phyloP scores from a whole-genome alignment of 768 basidiomycete species.

The Antrodiella citrinella region DNA sequence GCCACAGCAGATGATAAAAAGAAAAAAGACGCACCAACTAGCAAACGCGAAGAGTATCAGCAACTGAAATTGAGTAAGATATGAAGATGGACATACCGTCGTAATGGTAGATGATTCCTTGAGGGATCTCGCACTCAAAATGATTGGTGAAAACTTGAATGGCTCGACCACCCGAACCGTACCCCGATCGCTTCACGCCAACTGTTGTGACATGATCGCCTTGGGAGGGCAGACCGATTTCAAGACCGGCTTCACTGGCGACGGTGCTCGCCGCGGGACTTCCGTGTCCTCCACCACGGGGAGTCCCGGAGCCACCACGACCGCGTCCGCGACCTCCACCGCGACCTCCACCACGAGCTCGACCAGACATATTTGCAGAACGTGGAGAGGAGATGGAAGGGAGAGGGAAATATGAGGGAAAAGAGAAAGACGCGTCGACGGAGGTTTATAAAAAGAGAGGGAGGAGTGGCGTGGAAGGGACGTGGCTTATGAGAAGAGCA shows the following conservation, averaged over 20 bases:
- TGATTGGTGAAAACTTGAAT: conserved; percentile 48
- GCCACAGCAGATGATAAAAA: neutral
- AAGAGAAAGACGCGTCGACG: conserved; percentile 1
- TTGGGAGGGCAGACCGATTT: conserved; percentile 23
- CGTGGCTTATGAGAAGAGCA: conserved; percentile 3
- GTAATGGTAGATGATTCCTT: conserved; percentile 64
- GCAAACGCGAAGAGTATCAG: conserved; percentile 2
- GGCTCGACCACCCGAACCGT: conserved; percentile 45
- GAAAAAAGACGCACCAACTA: neutral
- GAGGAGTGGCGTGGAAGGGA: neutral
- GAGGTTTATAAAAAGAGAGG: conserved; percentile 6
- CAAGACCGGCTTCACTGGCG: conserved; percentile 1
- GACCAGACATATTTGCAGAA: conserved; percentile 12
- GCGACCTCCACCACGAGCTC: conserved; percentile 13
- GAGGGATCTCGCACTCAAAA: conserved; percentile 53
- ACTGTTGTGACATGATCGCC: conserved; percentile 38
- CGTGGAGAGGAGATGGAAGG: neutral
- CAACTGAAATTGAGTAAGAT: too few species aligned
- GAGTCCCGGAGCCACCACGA: conserved; percentile 3
- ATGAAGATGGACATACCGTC: conserved; percentile 52
- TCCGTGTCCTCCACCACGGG: conserved; percentile 6
- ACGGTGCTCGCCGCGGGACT: neutral
- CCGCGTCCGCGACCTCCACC: conserved; percentile 13
- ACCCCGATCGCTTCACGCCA: conserved; percentile 63
- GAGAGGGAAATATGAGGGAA: neutral